Conservation (phyloP, 305 asterid species). For the Solanum hybrid region DNA sequence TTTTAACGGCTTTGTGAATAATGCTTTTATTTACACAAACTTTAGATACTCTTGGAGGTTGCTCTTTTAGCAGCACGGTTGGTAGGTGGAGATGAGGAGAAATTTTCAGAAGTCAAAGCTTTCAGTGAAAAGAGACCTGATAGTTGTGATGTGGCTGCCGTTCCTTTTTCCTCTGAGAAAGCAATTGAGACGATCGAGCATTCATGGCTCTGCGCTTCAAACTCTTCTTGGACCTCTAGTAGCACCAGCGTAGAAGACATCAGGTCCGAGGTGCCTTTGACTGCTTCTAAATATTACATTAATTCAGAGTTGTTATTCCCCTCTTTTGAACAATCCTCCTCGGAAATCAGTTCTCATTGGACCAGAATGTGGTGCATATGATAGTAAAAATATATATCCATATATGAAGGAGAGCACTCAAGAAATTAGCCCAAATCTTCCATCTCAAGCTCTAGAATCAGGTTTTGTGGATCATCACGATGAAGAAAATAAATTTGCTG, state of each 20-base stretch:
- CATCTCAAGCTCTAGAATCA: constrained; percentile 1
- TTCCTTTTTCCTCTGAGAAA: constrained; percentile 16
- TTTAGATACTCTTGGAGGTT: background rate
- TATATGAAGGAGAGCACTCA: background rate
- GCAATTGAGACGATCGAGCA: constrained; percentile 12
- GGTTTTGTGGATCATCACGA: background rate
- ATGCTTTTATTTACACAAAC: background rate
- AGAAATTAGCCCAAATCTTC: background rate
- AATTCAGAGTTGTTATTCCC: constrained; percentile 19
- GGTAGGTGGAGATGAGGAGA: constrained; percentile 29
- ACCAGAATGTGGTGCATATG: constrained; percentile 29
- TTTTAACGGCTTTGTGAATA: background rate
- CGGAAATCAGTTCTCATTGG: constrained; percentile 55
- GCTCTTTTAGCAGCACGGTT: background rate
- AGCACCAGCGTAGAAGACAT: constrained; percentile 3
- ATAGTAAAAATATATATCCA: background rate
- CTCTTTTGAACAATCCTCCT: constrained; percentile 31
- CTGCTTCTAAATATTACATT: constrained; percentile 17
- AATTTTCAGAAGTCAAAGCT: background rate
- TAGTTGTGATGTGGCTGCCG: constrained; percentile 12
- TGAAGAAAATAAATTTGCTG: constrained; percentile 29
- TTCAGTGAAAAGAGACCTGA: constrained; percentile 16
- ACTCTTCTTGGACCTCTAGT: constrained; percentile 26
- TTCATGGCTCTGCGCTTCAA: constrained; percentile 20
- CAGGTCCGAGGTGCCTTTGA: constrained; percentile 18